Evolutionary conservation across 192 early-diverging fungal genomes (phyloP).

Genomic region (Kickxella alabastrina): DNA sequence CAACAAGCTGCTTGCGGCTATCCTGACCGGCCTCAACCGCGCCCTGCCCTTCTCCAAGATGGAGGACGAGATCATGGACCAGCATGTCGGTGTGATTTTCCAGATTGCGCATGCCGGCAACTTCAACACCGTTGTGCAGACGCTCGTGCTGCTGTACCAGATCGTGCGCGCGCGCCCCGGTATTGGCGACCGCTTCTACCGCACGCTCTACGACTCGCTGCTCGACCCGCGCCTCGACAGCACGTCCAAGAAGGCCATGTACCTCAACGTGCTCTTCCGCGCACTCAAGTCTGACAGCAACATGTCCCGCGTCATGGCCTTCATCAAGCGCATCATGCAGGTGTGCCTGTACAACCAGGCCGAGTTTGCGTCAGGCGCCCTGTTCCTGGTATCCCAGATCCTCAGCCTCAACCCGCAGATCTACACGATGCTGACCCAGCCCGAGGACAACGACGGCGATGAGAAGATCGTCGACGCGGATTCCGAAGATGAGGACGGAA

Average conservation of each 20-base stretch:
- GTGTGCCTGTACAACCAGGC: slow-evolving; percentile 65
- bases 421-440: slow-evolving; percentile 53
- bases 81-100: slow-evolving; percentile 87
- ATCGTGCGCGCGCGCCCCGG: slow-evolving; percentile 38
- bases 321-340: slow-evolving; percentile 89
- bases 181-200: slow-evolving; percentile 84
- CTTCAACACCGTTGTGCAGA: slow-evolving; percentile 92
- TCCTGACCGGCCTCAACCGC: slow-evolving; percentile 93
- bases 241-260: slow-evolving; percentile 88
- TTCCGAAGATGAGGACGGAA: slow-evolving; percentile 1
- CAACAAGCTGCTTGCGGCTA: slow-evolving; percentile 81
- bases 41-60: slow-evolving; percentile 87
- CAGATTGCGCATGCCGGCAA: slow-evolving; percentile 81
- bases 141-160: slow-evolving; percentile 84
- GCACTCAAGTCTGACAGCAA: slow-evolving; percentile 74
- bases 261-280: slow-evolving; percentile 86
- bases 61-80: slow-evolving; percentile 71
- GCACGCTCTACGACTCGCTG: slow-evolving; percentile 83
- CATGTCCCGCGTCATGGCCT: slow-evolving; percentile 68
- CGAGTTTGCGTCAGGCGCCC: slow-evolving; percentile 79
- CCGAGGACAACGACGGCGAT: slow-evolving; percentile 36
- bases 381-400: slow-evolving; percentile 80
- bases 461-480: slow-evolving; percentile 7
- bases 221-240: slow-evolving; percentile 72
- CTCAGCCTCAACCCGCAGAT: slow-evolving; percentile 54